These are phyloP conservation scores for Malassezia caprae DNA, from an alignment of 1,284 basidiomycete species.

Conservation along the genomic window DNA sequence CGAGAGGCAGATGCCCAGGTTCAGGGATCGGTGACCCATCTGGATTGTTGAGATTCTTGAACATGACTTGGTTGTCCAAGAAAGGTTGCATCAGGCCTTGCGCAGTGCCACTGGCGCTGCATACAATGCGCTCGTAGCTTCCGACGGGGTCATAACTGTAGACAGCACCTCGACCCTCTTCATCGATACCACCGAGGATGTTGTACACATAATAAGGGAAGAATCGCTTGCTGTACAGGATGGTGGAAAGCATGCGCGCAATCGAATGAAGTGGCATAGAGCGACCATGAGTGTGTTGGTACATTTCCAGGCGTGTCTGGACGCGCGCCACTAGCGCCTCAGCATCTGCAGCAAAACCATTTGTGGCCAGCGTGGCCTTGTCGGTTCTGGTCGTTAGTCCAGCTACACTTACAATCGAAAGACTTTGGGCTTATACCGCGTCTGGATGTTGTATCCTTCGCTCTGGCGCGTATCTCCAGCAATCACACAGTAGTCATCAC, in stretches of 20 bases:
- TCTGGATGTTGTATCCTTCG: conserved; percentile 47
- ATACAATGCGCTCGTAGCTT: conserved; percentile 44
- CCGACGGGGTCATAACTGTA: conserved; percentile 47
- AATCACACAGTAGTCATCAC: conserved; percentile 45
- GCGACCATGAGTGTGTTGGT: conserved; percentile 40
- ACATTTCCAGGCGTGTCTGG: conserved; percentile 41
- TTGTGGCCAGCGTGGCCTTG: conserved; percentile 43
- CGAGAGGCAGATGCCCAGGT: conserved; percentile 37
- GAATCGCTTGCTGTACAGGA: conserved; percentile 46
- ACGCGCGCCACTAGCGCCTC: conserved; percentile 41
- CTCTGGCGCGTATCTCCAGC: conserved; percentile 45
- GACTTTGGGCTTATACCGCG: conserved; percentile 48
- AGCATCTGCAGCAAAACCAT: conserved; percentile 45
- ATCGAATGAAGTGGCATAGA: conserved; percentile 45
- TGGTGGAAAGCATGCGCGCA: conserved; percentile 44
- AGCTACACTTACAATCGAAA: conserved; percentile 28
- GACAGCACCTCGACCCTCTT: conserved; percentile 45
- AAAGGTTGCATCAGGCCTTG: conserved; percentile 47
- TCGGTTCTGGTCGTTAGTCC: conserved; percentile 22
- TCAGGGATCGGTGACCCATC: conserved; percentile 30
- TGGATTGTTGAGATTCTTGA: conserved; percentile 38
- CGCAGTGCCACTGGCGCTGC: conserved; percentile 43
- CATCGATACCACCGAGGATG: conserved; percentile 46
- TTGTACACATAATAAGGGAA: conserved; percentile 49
- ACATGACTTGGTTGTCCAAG: conserved; percentile 48